Percentiles rank a stretch among this genome's conserved stretches.
Evolutionary conservation across 202 grass and related monocot species (phyloP).

Genomic region (Zoysia matrella): DNA sequence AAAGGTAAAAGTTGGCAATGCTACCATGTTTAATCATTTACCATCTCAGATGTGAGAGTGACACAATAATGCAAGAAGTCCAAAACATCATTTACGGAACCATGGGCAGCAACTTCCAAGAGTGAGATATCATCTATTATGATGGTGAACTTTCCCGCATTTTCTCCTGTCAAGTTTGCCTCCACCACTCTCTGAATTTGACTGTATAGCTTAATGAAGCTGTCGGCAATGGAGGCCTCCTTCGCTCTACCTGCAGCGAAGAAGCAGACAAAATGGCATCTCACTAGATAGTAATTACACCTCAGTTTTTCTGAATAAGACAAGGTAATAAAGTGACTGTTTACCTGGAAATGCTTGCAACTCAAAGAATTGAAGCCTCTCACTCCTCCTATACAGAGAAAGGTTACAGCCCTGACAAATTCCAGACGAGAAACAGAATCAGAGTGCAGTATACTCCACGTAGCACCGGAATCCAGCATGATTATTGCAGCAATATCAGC

Average conservation of each 20-base stretch:
- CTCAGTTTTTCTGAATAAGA: conserved; percentile 29
- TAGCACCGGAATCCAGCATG: conserved; percentile 15
- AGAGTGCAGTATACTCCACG: neutral
- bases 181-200: conserved; percentile 57
- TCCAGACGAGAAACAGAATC: conserved; percentile 33
- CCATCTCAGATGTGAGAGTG: conserved; percentile 70
- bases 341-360: conserved; percentile 75
- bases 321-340: conserved; percentile 20
- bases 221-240: conserved; percentile 44
- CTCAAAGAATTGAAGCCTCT: conserved; percentile 78
- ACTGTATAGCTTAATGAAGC: conserved; percentile 63
- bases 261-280: conserved; percentile 25
- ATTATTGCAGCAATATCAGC: neutral
- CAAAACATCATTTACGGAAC: conserved; percentile 65
- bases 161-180: conserved; percentile 25
- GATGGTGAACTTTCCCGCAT: conserved; percentile 36
- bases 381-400: conserved; percentile 65
- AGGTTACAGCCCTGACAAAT: conserved; percentile 77
- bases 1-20: conserved; percentile 5
- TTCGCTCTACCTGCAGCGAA: conserved; percentile 50
- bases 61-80: conserved; percentile 83
- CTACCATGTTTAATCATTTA: conserved; percentile 29
- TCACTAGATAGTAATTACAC: conserved; percentile 9
- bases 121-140: conserved; percentile 74
- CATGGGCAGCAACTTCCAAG: conserved; percentile 72